Percentiles rank a stretch among this genome's conserved stretches.
These are phyloP conservation scores for Phytophthora multivora DNA, from an alignment of 352 stramenopile species.

Conservation along the genomic window DNA sequence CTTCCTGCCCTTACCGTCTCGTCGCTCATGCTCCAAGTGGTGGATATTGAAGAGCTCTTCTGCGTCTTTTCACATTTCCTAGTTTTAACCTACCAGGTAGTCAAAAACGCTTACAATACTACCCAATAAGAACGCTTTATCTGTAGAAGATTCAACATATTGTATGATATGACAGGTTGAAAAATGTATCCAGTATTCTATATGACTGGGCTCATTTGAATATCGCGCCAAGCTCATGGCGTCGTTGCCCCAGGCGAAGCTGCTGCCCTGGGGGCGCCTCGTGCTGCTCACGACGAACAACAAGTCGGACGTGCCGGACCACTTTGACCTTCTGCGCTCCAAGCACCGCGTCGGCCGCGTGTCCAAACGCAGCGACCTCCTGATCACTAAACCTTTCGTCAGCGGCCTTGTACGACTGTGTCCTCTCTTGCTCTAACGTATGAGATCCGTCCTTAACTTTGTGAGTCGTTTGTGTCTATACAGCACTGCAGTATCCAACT, in stretches of 20 bases:
- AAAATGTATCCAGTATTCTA: background rate
- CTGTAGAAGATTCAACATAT: background rate
- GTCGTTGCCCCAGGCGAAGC: background rate
- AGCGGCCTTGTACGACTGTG: slow-evolving; percentile 47
- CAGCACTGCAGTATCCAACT: slow-evolving; percentile 46
- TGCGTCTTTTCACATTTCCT: slow-evolving; percentile 29
- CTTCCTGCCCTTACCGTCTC: slow-evolving; percentile 40
- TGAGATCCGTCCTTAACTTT: slow-evolving; percentile 1
- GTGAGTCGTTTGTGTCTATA: background rate
- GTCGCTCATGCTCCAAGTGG: slow-evolving; percentile 42
- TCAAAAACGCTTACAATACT: background rate
- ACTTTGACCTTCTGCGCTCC: slow-evolving; percentile 46
- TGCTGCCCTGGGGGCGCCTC: slow-evolving; percentile 64
- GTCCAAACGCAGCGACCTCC: slow-evolving; percentile 38
- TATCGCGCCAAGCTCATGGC: background rate
- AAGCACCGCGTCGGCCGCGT: slow-evolving; percentile 56
- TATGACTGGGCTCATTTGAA: slow-evolving; percentile 11
- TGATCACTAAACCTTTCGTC: slow-evolving; percentile 54
- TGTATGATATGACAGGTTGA: background rate
- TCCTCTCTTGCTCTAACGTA: background rate
- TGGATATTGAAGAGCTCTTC: background rate
- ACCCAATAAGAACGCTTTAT: background rate
- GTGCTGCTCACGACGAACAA: slow-evolving; percentile 40
- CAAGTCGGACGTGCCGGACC: slow-evolving; percentile 25
- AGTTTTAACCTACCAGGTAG: too few species aligned